Evolutionary conservation across 192 early-diverging fungal species (phyloP), one percentile per base, ranked within the genome.

Genomic region (Entomortierella lignicola): DNA sequence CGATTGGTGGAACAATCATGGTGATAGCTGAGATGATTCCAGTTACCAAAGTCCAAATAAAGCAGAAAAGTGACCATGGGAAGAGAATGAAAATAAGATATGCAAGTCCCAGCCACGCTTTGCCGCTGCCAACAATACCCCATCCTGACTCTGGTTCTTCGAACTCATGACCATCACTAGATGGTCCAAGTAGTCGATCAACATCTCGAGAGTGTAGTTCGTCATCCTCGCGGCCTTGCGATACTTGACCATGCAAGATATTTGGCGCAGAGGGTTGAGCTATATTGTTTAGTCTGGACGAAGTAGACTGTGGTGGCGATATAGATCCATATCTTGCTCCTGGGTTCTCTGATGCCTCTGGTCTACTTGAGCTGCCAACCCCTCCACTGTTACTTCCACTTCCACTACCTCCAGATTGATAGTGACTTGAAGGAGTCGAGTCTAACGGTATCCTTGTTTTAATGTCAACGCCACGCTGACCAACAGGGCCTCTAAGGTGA

Each of bases 381-480:
- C 34, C 31, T 0, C 31, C 39, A 54, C 58, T 71, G 20, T 21
- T 21, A 29, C 52, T 51, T 10, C 31, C 30, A 29, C 52, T 51
- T 10, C 60, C 62, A 58, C 47, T 65, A 29, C 58, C 54, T 0
- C 61, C 71, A 31, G 62, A 42, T 21, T 63, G 69, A 41, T 65
- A 72, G 20, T 72, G 48, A 43, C 55, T 55, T 17, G 71, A 29
- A 27, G 71, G 71, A 6, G 71, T 66, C 17, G 72, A 74, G 31
- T 74, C 72, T 1, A 66, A 37, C 10, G 72, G 72, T 66, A 74
- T 74, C 43, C 75, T 69, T 18, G 75, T 70, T 43, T 79, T 79
- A 26, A 79, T 52, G 59, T 79, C 75, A 7, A 61, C 39, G 11
- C 75, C 75, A n/a, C 75, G 75, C 51, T 79, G 75, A 1, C 75